These are phyloP conservation scores for Rhizoctonia solani DNA, from an alignment of 1,284 basidiomycete genomes.

Conservation along the genomic window DNA sequence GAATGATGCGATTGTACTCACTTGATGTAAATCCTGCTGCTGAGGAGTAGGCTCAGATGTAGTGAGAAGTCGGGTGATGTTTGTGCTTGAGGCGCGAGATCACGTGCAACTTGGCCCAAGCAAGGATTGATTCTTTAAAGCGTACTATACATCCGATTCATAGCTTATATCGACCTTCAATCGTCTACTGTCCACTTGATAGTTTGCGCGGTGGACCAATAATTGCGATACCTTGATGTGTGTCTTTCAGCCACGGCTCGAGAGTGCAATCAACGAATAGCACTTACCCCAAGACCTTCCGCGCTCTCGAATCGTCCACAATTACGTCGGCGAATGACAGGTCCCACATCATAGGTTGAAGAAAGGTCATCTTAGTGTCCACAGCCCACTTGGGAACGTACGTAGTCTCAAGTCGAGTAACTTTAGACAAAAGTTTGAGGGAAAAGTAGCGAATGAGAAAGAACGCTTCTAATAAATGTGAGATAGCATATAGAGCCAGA, in stretches of 20 bases:
- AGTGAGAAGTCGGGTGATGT: not conserved
- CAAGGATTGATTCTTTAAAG: no score
- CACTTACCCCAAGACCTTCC: constrained; percentile 22
- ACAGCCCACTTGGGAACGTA: constrained; percentile 24
- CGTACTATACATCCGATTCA: no score
- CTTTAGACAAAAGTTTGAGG: not conserved
- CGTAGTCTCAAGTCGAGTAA: not conserved
- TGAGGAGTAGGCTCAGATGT: not conserved
- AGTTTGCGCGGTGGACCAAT: constrained; percentile 22
- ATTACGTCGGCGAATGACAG: constrained; percentile 18
- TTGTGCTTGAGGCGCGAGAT: not conserved
- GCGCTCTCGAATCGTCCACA: constrained; percentile 12
- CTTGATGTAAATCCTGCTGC: not conserved
- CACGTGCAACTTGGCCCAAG: no score
- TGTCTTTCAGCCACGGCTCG: not conserved
- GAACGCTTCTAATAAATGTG: not conserved
- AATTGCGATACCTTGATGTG: constrained; percentile 4
- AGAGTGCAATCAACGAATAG: not conserved
- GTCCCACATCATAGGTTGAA: constrained; percentile 24
- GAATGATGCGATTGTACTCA: not conserved
- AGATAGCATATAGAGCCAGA: not conserved
- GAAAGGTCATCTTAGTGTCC: not conserved
- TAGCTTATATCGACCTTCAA: not conserved
- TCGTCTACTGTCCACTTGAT: constrained; percentile 15
- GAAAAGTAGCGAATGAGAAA: not conserved